Percentiles rank a stretch among this genome's conserved stretches.
phyloP scores from a whole-genome alignment of 371 early-diverging fungal species.

The Nosema muscidifuracis region DNA sequence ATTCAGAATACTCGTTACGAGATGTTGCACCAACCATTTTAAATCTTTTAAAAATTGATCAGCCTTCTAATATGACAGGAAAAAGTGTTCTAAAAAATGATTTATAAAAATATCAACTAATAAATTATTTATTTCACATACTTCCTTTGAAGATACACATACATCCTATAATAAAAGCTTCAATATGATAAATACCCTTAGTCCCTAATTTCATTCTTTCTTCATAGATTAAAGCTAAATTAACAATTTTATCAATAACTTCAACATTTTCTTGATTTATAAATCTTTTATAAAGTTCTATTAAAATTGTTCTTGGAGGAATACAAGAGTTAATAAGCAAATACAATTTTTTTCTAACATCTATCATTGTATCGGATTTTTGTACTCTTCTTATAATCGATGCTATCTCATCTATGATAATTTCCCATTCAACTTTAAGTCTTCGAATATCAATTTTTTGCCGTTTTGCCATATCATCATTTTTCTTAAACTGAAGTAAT shows the following conservation, averaged over 20 bases:
- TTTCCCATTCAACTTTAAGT: conserved; percentile 76
- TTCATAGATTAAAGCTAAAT: conserved; percentile 64
- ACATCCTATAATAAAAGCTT: conserved; percentile 75
- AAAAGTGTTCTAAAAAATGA: background rate
- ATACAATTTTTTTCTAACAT: conserved; percentile 72
- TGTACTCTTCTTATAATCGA: conserved; percentile 69
- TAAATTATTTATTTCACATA: background rate
- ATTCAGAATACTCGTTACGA: conserved; percentile 68
- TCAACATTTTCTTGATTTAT: background rate
- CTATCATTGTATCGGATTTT: conserved; percentile 65
- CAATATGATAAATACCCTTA: conserved; percentile 90
- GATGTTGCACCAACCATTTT: conserved; percentile 97
- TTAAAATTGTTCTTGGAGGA: conserved; percentile 71
- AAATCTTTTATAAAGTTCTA: conserved; percentile 60
- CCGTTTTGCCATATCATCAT: conserved; percentile 63
- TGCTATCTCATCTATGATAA: conserved; percentile 68
- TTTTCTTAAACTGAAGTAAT: conserved; percentile 70
- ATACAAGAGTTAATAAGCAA: conserved; percentile 79
- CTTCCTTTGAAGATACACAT: conserved; percentile 37
- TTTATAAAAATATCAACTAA: background rate
- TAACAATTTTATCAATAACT: conserved; percentile 55
- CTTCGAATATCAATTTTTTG: conserved; percentile 46
- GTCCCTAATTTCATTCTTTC: conserved; percentile 72
- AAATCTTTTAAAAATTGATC: conserved; percentile 75
- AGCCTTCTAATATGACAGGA: conserved; percentile 95